Evolutionary conservation across 495 filamentous ascomycete genomes (phyloP).

Genomic region (Aspergillus coremiiformis): DNA sequence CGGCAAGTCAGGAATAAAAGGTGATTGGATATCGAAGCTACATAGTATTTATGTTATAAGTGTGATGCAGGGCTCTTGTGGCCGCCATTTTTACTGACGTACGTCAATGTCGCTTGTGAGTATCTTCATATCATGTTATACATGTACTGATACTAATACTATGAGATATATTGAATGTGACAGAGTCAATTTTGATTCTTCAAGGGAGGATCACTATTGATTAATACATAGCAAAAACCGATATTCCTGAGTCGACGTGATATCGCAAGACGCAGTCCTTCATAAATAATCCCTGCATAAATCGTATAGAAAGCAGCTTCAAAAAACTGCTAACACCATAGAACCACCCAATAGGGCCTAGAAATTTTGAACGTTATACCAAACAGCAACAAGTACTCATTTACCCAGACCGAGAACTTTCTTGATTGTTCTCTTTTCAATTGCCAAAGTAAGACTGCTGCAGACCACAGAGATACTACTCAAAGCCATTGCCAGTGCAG

Average conservation of each 20-base stretch:
- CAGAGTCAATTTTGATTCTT: neutral
- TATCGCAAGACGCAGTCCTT: neutral
- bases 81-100: neutral
- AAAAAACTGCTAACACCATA: neutral
- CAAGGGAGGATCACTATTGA: neutral
- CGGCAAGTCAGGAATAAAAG: neutral
- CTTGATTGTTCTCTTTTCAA: conserved; percentile 24
- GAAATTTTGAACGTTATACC: too few relatives aligned
- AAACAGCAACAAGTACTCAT: too few relatives aligned
- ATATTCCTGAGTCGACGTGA: neutral
- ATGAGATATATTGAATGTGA: neutral
- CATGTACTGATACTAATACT: neutral
- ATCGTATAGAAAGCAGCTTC: neutral
- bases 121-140: neutral
- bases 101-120: neutral
- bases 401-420: conserved; percentile 12
- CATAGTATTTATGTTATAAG: neutral
- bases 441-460: conserved; percentile 62
- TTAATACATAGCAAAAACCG: neutral
- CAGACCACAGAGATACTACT: conserved; percentile 75
- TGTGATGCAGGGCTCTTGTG: neutral
- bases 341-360: too few relatives aligned
- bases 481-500: conserved; percentile 76
- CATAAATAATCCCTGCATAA: neutral
- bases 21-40: neutral